Conservation (phyloP, 208 protist species). For the Naegleria gruberi region DNA sequence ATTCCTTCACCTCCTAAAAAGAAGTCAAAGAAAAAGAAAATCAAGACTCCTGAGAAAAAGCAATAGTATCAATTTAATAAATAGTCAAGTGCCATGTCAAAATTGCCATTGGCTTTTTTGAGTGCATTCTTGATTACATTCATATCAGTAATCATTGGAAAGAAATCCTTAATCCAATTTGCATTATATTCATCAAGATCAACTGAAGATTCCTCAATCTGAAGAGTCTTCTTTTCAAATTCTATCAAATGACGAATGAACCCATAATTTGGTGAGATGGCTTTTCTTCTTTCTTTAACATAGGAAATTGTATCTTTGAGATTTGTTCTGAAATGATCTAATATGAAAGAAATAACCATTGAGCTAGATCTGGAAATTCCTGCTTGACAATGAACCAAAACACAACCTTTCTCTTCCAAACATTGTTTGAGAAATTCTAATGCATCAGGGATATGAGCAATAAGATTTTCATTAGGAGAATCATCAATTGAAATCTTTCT, state of each 20-base stretch:
- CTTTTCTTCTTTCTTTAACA: not conserved
- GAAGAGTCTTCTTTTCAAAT: not conserved
- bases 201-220: too few species aligned
- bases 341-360: not conserved
- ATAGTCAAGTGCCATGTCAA: too few species aligned
- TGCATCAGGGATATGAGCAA: not conserved
- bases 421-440: not conserved
- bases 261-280: not conserved
- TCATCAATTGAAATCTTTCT: not conserved
- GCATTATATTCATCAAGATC: too few species aligned
- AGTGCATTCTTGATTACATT: too few species aligned
- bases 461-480: not conserved
- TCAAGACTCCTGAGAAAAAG: too few species aligned
- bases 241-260: not conserved
- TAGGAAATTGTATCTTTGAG: not conserved
- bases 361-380: not conserved
- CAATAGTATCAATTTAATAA: too few species aligned
- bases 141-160: too few species aligned
- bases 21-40: too few species aligned
- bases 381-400: conserved; percentile 10
- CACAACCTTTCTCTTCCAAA: not conserved
- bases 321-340: not conserved
- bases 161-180: too few species aligned
- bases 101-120: too few species aligned
- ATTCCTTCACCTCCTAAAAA: too few species aligned